Percentiles rank a stretch among this genome's conserved stretches.
These are phyloP conservation scores for Aspergillus cristatus DNA, from an alignment of 495 filamentous ascomycete genomes.

Conservation along the genomic window DNA sequence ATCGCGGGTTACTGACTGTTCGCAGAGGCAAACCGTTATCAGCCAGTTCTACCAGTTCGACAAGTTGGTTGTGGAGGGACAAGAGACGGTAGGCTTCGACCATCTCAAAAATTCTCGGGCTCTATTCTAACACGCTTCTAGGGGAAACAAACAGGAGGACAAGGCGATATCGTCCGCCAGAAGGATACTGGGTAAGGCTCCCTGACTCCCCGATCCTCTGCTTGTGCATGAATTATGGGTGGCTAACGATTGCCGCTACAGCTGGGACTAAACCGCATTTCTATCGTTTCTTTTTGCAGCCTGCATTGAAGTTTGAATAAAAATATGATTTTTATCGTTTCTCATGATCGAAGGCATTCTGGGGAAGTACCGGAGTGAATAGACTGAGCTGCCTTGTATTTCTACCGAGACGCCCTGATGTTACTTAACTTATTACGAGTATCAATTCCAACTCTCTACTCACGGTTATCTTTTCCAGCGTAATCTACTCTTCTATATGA, in stretches of 20 bases:
- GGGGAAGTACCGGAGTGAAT: no score
- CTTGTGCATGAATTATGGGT: not conserved
- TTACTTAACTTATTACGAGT: no score
- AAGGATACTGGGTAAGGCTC: conserved; percentile 70
- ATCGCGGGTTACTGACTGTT: conserved; percentile 9
- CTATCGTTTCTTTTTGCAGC: not conserved
- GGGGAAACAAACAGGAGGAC: conserved; percentile 66
- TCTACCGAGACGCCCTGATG: no score
- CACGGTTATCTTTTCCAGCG: no score
- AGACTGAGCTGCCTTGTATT: no score
- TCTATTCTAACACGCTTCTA: conserved; percentile 17
- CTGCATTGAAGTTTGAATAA: conserved; percentile 1
- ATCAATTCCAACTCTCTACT: no score
- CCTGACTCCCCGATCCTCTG: not conserved
- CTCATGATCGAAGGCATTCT: no score
- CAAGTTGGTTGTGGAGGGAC: conserved; percentile 85
- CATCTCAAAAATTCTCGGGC: not conserved
- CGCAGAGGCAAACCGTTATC: conserved; percentile 85
- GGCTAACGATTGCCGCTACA: conserved; percentile 13
- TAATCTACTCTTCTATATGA: no score
- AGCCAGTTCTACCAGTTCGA: conserved; percentile 94
- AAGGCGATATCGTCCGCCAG: conserved; percentile 64
- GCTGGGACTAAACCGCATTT: conserved; percentile 35
- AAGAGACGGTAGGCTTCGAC: conserved; percentile 43
- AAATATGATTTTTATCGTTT: no score